phyloP scores from a whole-genome alignment of 139 green algal genomes.

The Protoeuglena noctilucae region DNA sequence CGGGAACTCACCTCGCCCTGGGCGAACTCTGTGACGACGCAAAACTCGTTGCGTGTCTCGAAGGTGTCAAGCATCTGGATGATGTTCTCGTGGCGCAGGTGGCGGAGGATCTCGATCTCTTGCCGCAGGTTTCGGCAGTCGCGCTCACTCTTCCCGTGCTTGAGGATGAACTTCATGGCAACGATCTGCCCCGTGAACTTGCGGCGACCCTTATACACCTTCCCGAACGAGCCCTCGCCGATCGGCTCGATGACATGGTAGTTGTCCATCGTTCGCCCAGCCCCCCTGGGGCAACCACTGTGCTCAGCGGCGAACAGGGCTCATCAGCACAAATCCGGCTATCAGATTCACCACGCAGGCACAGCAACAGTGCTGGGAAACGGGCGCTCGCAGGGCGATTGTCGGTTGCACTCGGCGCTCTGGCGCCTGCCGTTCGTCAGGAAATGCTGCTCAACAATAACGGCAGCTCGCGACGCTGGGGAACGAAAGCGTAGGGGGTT shows the following conservation, averaged over 20 bases:
- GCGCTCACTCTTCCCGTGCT: slow-evolving; percentile 80
- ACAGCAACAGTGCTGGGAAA: too few relatives aligned
- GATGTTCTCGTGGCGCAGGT: slow-evolving; percentile 80
- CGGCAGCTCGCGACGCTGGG: too few relatives aligned
- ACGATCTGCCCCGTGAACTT: slow-evolving; percentile 78
- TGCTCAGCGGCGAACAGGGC: too few relatives aligned
- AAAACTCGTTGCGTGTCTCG: slow-evolving; percentile 89
- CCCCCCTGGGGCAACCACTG: too few relatives aligned
- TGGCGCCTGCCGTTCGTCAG: too few relatives aligned
- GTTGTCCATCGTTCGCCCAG: slow-evolving; percentile 49
- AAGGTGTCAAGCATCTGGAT: slow-evolving; percentile 93
- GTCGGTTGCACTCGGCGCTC: too few relatives aligned
- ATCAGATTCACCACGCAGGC: too few relatives aligned
- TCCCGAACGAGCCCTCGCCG: slow-evolving; percentile 89
- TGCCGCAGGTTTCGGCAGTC: slow-evolving; percentile 83
- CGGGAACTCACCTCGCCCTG: too few relatives aligned
- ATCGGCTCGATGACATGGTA: slow-evolving; percentile 86
- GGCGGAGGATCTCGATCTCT: slow-evolving; percentile 85
- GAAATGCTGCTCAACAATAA: too few relatives aligned
- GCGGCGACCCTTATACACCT: slow-evolving; percentile 87
- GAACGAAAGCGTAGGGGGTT: too few relatives aligned
- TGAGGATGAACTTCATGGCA: slow-evolving; percentile 98
- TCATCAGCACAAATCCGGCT: too few relatives aligned
- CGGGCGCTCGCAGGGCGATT: too few relatives aligned
- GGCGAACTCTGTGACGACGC: slow-evolving; percentile 89